Conservation (phyloP, 129 eudicot species). For the Dittrichia graveolens region DNA sequence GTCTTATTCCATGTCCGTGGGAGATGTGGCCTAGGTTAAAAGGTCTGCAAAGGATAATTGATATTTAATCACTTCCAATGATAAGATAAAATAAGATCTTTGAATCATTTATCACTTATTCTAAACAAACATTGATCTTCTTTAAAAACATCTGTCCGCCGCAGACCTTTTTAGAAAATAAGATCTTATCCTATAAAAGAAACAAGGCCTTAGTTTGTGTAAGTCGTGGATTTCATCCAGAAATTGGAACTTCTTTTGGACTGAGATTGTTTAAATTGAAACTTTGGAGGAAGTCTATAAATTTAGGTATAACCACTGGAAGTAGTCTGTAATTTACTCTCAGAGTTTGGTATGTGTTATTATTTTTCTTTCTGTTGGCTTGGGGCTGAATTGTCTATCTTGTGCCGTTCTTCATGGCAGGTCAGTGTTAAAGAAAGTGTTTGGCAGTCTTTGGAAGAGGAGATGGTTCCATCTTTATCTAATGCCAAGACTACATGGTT, state of each 20-base stretch:
- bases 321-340: neutral
- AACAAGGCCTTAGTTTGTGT: neutral
- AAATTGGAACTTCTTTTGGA: neutral
- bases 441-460: conserved; percentile 88
- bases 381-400: conserved; percentile 21
- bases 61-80: neutral
- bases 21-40: no score
- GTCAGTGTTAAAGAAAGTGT: conserved; percentile 69
- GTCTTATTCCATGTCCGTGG: no score
- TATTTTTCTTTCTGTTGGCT: conserved; percentile 3
- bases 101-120: no score
- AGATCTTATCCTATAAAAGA: no score
- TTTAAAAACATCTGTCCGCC: no score
- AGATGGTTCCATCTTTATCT: conserved; percentile 73
- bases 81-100: no score
- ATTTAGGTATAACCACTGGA: conserved; percentile 3
- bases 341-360: neutral
- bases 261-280: neutral
- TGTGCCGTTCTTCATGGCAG: conserved; percentile 38
- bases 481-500: conserved; percentile 72
- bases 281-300: neutral
- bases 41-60: neutral
- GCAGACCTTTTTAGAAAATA: no score
- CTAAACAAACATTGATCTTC: no score
- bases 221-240: neutral